A percentile compares a stretch with the other conserved stretches of the same genome.
These are phyloP conservation scores for Pseudonitzschia multiseries DNA, from an alignment of 108 stramenopile species.

Conservation along the genomic window DNA sequence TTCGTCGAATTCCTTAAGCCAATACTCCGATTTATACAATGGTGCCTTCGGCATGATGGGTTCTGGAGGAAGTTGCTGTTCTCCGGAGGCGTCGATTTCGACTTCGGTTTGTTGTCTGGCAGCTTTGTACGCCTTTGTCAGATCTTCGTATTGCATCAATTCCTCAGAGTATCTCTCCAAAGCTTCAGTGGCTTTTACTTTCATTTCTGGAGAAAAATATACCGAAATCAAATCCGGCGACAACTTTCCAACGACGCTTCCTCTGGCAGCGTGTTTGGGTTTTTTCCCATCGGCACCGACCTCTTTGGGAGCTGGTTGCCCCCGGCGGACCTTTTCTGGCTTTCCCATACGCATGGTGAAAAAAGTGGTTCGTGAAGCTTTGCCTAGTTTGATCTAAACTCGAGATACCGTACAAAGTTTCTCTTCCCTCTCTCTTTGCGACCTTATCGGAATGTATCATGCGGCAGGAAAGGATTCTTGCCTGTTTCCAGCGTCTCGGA, in stretches of 20 bases:
- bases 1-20: constrained; percentile 53
- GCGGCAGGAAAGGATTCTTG: neutral
- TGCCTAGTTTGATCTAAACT: neutral
- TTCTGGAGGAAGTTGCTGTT: constrained; percentile 19
- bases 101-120: constrained; percentile 13
- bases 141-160: constrained; percentile 10
- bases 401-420: neutral
- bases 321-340: constrained; percentile 30
- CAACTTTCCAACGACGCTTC: constrained; percentile 59
- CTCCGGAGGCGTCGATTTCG: constrained; percentile 23
- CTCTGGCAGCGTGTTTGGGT: constrained; percentile 52
- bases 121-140: neutral
- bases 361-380: neutral
- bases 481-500: neutral
- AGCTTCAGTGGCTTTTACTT: constrained; percentile 38
- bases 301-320: neutral
- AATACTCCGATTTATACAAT: constrained; percentile 52
- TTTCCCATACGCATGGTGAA: constrained; percentile 43
- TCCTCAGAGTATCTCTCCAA: constrained; percentile 55
- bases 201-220: constrained; percentile 53
- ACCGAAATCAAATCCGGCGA: constrained; percentile 67
- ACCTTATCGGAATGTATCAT: neutral
- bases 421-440: neutral
- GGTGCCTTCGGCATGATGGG: constrained; percentile 20
- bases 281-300: constrained; percentile 28